Evolutionary conservation across 768 basidiomycete species (phyloP), one percentile per base, ranked within the genome.

Genomic region (Lentinus brumalis): DNA sequence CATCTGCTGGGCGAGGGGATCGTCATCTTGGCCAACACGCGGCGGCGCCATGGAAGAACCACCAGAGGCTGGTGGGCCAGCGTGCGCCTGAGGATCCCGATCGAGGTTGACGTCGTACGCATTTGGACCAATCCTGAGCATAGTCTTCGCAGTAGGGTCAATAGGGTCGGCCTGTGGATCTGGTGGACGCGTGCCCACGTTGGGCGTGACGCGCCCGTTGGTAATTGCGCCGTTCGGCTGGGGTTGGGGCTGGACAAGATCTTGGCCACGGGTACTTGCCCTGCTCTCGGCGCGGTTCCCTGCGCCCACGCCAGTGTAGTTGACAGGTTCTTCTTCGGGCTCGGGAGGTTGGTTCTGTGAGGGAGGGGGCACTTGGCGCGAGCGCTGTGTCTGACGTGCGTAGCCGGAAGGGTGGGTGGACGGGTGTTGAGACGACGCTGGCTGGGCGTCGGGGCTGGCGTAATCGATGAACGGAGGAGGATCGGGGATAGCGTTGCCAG

Each of bases 391-490:
- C 5, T 71, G 57, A 15, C 83, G 78, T 15, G 66, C 59, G 67
- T 87, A 92, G 57, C 77, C 79, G 40, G 91, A 83, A 2, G 80
- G 74, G 39, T 84, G 86, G 53, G 79, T 84, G 0, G 83, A 79
- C 3, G 86, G 79, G 31, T 85, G 79, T 65, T 81, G 77, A 12
- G 80, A 84, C 18, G 83, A 83, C 30, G 82, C 82, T 7, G 87
- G 85, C 29, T 86, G 81, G 9, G 88, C 83, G 58, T 87, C 86
- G 29, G 85, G 82, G 45, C 80, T 82, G 41, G 84, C 82, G 71
- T 92, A 93, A 76, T 94, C 91, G 73, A 96, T 85, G 74, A 94
- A 97, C 16, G 82, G 73, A 16, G 94, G 94, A 8, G 94, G 85
- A 64, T 97, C 94, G 0, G 94, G 93, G 50, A 98, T 95, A 60